Base-by-base conservation (phyloP, 1,284 basidiomycete genomes). In the Leccinum fuscescens region DNA sequence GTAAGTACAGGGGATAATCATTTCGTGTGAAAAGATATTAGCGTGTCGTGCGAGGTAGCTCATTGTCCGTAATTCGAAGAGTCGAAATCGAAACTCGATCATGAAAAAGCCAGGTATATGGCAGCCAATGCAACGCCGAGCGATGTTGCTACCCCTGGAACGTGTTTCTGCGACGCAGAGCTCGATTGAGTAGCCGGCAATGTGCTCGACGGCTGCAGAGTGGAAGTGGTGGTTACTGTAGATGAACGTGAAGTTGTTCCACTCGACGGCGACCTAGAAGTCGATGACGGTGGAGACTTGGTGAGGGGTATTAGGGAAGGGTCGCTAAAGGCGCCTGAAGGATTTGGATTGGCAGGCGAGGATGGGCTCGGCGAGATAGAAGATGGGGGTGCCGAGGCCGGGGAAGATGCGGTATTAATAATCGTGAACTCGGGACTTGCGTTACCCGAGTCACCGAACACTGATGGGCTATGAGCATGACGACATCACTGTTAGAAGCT, bases 381-480 rank as follows among this genome's bases (percentile, higher is more conserved):
- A 33, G 62, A 56, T 3, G 68, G 42, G 22, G 65, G 24, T 31
- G 58, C 50, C 20, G 68, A n/a, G 3, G 58, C 31, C 8, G 66
- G 65, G n/a, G 67, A 57, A 15, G 71, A 66, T 31, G 68, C 58
- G 33, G 61, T 66, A 20, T 69, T 68, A 15, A 57, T 66, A 51
- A 82, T 82, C 51, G 73, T 76, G 59, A 82, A 82, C 56, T 74
- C 35, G 2, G 78, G 80, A 61, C 79, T 81, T 27, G 71, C 68
- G 49, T 82, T 82, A 33, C 80, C 80, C 29, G 76, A 76, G 51
- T 78, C 76, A 17, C 76, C 78, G 14, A 80, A 72, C 44, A 80
- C 77, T 42, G 35, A 14, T 65, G 35, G 55, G 55, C 20, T 6
- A 20, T 44, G 42, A 44, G 42, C 17, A 44, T 20, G 42, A 63